Conservation (phyloP, 1,139 yeast species). For the Wickerhamiella pararugosa region DNA sequence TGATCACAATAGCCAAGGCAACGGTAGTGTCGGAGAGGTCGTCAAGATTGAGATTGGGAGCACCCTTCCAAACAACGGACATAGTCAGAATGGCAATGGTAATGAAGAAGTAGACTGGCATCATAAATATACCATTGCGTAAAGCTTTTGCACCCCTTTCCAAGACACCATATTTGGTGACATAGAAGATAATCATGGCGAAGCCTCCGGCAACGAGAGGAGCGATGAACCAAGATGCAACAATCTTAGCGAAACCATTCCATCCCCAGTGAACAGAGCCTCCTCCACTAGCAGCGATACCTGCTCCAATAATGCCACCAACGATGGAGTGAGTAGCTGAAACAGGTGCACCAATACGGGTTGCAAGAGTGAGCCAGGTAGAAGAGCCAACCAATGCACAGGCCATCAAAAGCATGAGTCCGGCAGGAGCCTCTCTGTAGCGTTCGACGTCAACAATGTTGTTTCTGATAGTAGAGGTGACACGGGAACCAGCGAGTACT, state of each 20-base stretch:
- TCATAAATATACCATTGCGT: slow-evolving; percentile 40
- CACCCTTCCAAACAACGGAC: slow-evolving; percentile 33
- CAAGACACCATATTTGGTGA: slow-evolving; percentile 45
- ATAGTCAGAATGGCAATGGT: slow-evolving; percentile 50
- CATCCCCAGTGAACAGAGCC: slow-evolving; percentile 56
- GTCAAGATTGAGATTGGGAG: slow-evolving; percentile 46
- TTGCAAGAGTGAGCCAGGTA: slow-evolving; percentile 53
- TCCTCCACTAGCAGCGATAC: slow-evolving; percentile 56
- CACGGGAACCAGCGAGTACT: slow-evolving; percentile 55
- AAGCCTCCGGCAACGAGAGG: slow-evolving; percentile 57
- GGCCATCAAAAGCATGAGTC: slow-evolving; percentile 58
- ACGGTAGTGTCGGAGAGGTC: slow-evolving; percentile 37
- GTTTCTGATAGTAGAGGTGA: slow-evolving; percentile 51
- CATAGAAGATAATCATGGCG: slow-evolving; percentile 42
- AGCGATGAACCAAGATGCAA: slow-evolving; percentile 73
- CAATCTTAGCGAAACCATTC: slow-evolving; percentile 55
- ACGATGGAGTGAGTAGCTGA: slow-evolving; percentile 71
- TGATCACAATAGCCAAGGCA: slow-evolving; percentile 44
- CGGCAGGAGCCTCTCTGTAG: slow-evolving; percentile 46
- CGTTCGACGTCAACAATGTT: slow-evolving; percentile 40
- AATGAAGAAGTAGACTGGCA: slow-evolving; percentile 46
- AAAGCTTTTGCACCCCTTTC: slow-evolving; percentile 39
- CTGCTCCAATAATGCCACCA: slow-evolving; percentile 63
- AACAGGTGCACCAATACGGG: slow-evolving; percentile 55
- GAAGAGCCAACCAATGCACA: slow-evolving; percentile 70